Conservation (phyloP, 306 rosid genomes). For the Psophocarpus tetragonolobus region DNA sequence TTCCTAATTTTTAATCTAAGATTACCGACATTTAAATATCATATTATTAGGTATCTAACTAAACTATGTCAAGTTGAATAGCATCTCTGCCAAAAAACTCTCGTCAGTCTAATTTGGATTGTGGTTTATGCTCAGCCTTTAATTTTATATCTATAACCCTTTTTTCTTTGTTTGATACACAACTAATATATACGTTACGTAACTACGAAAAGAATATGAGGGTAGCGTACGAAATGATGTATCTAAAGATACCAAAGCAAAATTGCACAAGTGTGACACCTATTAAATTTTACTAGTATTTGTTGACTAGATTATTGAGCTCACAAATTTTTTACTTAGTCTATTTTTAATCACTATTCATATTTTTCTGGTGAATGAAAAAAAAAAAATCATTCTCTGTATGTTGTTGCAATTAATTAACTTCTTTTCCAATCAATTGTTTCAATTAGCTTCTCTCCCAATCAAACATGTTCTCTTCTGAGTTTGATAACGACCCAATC, state of each 20-base stretch:
- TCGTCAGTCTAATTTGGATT: background rate
- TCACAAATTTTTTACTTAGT: background rate
- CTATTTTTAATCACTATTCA: background rate
- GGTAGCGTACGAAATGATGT: slow-evolving; percentile 13
- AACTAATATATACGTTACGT: background rate
- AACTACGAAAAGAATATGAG: background rate
- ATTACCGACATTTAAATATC: background rate
- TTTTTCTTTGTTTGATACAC: background rate
- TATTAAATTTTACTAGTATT: background rate
- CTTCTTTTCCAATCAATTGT: too few species aligned
- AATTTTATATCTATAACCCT: background rate
- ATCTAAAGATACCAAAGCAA: background rate
- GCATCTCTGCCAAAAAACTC: background rate
- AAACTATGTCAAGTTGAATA: background rate
- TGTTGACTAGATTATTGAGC: slow-evolving; percentile 9
- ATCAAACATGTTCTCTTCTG: too few species aligned
- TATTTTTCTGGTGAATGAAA: too few species aligned
- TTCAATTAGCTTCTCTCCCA: background rate
- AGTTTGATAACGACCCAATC: too few species aligned
- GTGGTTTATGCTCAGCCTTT: background rate
- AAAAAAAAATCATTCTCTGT: too few species aligned
- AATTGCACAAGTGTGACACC: background rate
- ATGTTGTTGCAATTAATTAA: too few species aligned
- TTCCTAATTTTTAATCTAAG: background rate
- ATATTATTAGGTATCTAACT: background rate